Base-by-base conservation (phyloP, 169 alveolate species). In the Plasmodium sp. region DNA sequence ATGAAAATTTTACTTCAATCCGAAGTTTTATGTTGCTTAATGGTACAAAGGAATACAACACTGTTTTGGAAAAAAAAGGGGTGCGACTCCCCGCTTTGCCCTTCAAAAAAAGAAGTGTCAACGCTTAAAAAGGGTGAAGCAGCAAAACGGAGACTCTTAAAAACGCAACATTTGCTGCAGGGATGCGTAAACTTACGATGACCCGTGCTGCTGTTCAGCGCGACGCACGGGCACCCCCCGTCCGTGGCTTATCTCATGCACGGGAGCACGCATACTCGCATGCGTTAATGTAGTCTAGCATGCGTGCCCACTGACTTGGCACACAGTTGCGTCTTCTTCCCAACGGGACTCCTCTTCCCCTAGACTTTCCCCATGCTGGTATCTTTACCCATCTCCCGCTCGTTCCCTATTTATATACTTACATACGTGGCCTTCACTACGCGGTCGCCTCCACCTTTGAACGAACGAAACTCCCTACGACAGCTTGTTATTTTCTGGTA, bases 401-500 rank as follows among this genome's bases (percentile, higher is more conserved):
- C 34, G 5, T 18, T 6, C 31, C 43, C 27, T 51, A 51, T 51
- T 51, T 51, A 14, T 83, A 16, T 39, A n/a, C 9, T 33, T 56
- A 5, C 34, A 18, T 54, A 36, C 22, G 39, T 56, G 27, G 22
- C 14, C 81, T 34, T 56, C 73, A 9, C 6, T 36, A 16, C 5
- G 41, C 16, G 16, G 22, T 12, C 12, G 27, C 58, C 27, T 27
- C 31, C 41, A 75, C 18, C 62, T 18, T 18, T 43, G 31, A 22
- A 18, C 12, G 27, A 51, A 16, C 48, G n/a, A 51, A 54, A 48
- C 22, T 12, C 4, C 51, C 93, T 94, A 96, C 31, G 94, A 95
- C 34, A 96, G 80, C 41, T 93, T 94, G 81, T 94, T 82, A 16
- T 92, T 94, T 80, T 96, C 98, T 22, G 98, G 98, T 96, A 96